Conservation (phyloP, 2,329 filamentous ascomycete species). For the Pseudocercospora vitis region DNA sequence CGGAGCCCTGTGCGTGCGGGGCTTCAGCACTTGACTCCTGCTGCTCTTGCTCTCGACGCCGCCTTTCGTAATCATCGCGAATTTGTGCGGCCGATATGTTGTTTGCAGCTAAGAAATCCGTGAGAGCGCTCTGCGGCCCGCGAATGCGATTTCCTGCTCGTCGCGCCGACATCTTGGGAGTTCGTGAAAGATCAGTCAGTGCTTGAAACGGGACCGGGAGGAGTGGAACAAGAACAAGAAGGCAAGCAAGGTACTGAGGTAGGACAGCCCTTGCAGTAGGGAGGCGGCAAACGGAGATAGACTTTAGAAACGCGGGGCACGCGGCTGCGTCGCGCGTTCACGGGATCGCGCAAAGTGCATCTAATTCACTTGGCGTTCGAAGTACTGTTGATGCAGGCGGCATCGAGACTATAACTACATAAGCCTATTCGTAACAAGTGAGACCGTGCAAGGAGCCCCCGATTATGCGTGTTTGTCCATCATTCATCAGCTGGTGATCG, state of each 20-base stretch:
- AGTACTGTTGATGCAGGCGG: not conserved
- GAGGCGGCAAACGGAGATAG: no score
- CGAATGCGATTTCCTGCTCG: conserved; percentile 51
- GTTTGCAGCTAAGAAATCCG: conserved; percentile 68
- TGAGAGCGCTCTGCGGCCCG: conserved; percentile 65
- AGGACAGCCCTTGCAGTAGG: no score
- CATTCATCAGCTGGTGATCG: no score
- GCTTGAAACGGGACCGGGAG: no score
- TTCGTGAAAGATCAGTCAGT: no score
- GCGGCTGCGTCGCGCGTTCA: no score
- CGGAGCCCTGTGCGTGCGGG: conserved; percentile 34
- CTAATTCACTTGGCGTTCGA: not conserved
- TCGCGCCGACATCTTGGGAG: conserved; percentile 37
- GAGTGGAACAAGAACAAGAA: no score
- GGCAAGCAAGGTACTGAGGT: no score
- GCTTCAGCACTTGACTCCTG: conserved; percentile 29
- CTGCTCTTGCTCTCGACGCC: conserved; percentile 47
- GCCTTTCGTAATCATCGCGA: conserved; percentile 58
- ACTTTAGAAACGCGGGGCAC: no score
- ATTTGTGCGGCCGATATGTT: conserved; percentile 70
- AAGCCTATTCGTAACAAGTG: not conserved
- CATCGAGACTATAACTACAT: not conserved
- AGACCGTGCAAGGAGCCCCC: no score
- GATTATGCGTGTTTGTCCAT: no score
- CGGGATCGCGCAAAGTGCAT: no score